Evolutionary conservation across 345 rosid genomes (phyloP), one percentile per base, ranked within the genome.

Genomic region (Populus davidiana): DNA sequence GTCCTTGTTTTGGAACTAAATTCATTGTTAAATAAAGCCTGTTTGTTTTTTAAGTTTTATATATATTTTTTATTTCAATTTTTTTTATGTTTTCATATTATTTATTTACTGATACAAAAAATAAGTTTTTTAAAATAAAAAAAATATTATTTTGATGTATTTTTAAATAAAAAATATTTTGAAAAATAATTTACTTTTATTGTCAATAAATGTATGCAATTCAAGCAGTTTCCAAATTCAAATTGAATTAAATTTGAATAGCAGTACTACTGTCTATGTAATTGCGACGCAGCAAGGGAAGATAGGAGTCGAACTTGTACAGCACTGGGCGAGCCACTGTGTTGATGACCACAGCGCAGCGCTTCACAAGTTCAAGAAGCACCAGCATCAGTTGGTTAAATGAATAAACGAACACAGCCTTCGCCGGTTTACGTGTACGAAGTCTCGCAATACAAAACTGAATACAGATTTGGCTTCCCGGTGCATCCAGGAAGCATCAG

Each of bases 401-500:
- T 38, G 41, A 72, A 72, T 23, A 47, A 59, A 72, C 25, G 20
- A 52, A 18, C 59, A 21, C 43, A 35, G 5, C 43, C 47, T 33
- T 72, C n/a, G 8, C 39, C 47, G 5, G 59, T 18, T 70, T 29
- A 70, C 43, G 27, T 5, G 35, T 39, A 9, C 12, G 21, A 8
- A 20, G 6, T 41, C 16, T 9, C 31, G 10, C n/a, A 10, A 18
- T 27, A 47, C 63, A 25, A 66, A 75, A n/a, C 20, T 66, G 50
- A 67, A 68, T 59, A 17, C 56, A 31, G 31, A 20, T 56, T 39
- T 14, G 17, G 18, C 41, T 36, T 56, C 54, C 66, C 56, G 27
- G 5, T 20, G 61, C 18, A n/a, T 21, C 8, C 2, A 6, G 23
- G 38, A 25, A 47, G 27, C 54, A 70, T 80, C 81, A 86, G 83